A percentile compares a stretch with the other conserved stretches of the same genome.
phyloP scores from a whole-genome alignment of 2,329 filamentous ascomycete genomes.

The Drechslerella stenobrocha region DNA sequence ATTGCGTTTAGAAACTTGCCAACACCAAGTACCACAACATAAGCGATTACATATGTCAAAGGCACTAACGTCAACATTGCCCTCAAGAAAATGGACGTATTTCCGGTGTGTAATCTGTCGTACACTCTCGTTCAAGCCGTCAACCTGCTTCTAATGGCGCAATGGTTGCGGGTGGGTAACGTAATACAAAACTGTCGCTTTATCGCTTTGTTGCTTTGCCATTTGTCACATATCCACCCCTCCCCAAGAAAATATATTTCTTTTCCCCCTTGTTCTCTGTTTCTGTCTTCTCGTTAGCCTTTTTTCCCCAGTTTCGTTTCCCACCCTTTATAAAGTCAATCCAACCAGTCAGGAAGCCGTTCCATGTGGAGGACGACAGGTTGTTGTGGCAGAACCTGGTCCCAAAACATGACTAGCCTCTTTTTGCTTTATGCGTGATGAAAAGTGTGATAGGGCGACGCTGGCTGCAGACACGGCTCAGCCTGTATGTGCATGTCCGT shows the following conservation, averaged over 20 bases:
- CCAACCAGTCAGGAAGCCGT: constrained; percentile 27
- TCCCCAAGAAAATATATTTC: background rate
- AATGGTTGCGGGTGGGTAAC: constrained; percentile 45
- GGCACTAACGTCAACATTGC: constrained; percentile 8
- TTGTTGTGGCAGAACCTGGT: constrained; percentile 34
- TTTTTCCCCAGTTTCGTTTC: constrained; percentile 34
- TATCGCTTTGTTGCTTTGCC: no score
- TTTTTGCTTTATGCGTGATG: constrained; percentile 22
- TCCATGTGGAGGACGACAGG: constrained; percentile 32
- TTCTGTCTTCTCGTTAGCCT: constrained; percentile 19
- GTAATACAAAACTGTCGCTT: no score
- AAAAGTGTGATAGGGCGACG: constrained; percentile 30
- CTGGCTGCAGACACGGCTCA: constrained; percentile 46
- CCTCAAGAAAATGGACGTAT: constrained; percentile 21
- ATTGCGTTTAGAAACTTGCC: no score
- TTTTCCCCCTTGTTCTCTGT: background rate
- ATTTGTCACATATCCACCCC: no score
- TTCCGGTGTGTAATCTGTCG: constrained; percentile 33
- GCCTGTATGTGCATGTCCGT: no score
- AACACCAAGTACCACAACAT: constrained; percentile 18
- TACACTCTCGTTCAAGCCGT: constrained; percentile 32
- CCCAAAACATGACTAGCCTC: constrained; percentile 27
- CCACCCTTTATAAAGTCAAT: background rate
- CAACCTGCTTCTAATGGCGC: constrained; percentile 46
- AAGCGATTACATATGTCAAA: constrained; percentile 32